Conservation (phyloP, 345 rosid species). For the Eutrema yunnanense region DNA sequence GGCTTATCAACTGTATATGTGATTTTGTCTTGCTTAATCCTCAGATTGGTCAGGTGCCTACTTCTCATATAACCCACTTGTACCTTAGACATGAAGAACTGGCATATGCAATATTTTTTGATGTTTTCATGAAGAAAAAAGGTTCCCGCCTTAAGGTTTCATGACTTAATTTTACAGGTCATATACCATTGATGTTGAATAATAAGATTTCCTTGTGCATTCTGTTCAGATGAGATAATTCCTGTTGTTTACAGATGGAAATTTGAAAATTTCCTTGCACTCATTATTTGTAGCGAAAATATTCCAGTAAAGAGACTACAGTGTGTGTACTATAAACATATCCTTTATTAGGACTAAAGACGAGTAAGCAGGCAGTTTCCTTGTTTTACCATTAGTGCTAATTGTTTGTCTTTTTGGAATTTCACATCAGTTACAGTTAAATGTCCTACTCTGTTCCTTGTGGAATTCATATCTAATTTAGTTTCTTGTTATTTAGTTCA, state of each 20-base stretch:
- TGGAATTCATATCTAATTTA: background rate
- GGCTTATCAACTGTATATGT: slow-evolving; percentile 68
- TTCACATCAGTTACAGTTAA: slow-evolving; percentile 2
- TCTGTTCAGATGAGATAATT: slow-evolving; percentile 6
- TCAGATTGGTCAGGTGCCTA: slow-evolving; percentile 73
- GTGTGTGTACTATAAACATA: background rate
- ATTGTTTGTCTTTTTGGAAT: slow-evolving; percentile 3
- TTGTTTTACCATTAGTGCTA: background rate
- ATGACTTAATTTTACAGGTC: background rate
- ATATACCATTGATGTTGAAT: background rate
- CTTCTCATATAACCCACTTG: slow-evolving; percentile 4
- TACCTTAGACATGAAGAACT: background rate
- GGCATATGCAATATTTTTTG: background rate
- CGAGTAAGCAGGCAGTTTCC: background rate
- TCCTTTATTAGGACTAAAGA: background rate
- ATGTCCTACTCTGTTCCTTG: slow-evolving; percentile 1
- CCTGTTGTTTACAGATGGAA: slow-evolving; percentile 5
- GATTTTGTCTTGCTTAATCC: slow-evolving; percentile 64
- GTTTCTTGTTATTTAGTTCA: slow-evolving; percentile 5
- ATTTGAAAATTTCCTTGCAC: background rate
- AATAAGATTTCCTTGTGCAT: background rate
- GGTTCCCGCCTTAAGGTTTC: background rate
- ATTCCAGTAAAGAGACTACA: background rate
- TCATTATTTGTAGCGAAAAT: background rate
- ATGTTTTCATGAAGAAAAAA: background rate